These are phyloP conservation scores for Sindora glabra DNA, from an alignment of 306 rosid species.

Conservation along the genomic window DNA sequence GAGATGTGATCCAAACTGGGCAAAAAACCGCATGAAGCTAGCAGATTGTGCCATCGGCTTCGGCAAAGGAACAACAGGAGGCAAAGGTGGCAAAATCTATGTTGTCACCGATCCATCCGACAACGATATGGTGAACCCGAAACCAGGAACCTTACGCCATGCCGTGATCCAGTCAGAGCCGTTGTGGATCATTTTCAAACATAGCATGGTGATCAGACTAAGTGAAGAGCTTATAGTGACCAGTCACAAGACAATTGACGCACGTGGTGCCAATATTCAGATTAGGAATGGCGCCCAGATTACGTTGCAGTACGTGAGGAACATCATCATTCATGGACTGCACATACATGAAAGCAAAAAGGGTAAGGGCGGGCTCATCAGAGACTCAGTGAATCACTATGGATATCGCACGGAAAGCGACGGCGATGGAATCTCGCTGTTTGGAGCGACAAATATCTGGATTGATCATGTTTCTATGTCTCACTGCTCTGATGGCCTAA, in stretches of 20 bases:
- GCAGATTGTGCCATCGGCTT: slow-evolving; percentile 42
- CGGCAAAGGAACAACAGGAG: slow-evolving; percentile 35
- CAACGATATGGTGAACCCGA: slow-evolving; percentile 24
- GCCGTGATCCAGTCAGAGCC: slow-evolving; percentile 30
- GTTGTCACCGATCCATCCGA: slow-evolving; percentile 31
- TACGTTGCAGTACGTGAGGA: slow-evolving; percentile 35
- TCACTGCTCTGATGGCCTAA: slow-evolving; percentile 35
- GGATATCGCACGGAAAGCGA: slow-evolving; percentile 35
- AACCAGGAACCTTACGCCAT: slow-evolving; percentile 32
- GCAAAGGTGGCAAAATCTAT: slow-evolving; percentile 34
- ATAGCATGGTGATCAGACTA: slow-evolving; percentile 27
- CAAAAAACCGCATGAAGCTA: slow-evolving; percentile 28
- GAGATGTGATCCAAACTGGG: slow-evolving; percentile 48
- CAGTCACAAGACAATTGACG: slow-evolving; percentile 48
- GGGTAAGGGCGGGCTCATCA: slow-evolving; percentile 27
- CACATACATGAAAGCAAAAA: slow-evolving; percentile 30
- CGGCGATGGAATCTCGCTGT: slow-evolving; percentile 51
- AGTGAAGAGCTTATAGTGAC: slow-evolving; percentile 27
- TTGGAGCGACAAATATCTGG: slow-evolving; percentile 39
- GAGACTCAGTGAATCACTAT: slow-evolving; percentile 34
- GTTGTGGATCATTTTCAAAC: slow-evolving; percentile 37
- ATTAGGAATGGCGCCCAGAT: slow-evolving; percentile 41
- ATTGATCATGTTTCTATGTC: slow-evolving; percentile 47
- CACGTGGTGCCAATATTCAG: slow-evolving; percentile 39
- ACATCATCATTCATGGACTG: slow-evolving; percentile 35